Percentiles rank a stretch among this genome's conserved stretches.
These are phyloP conservation scores for Periconia macrospinosa DNA, from an alignment of 2,329 filamentous ascomycete species.

Conservation along the genomic window DNA sequence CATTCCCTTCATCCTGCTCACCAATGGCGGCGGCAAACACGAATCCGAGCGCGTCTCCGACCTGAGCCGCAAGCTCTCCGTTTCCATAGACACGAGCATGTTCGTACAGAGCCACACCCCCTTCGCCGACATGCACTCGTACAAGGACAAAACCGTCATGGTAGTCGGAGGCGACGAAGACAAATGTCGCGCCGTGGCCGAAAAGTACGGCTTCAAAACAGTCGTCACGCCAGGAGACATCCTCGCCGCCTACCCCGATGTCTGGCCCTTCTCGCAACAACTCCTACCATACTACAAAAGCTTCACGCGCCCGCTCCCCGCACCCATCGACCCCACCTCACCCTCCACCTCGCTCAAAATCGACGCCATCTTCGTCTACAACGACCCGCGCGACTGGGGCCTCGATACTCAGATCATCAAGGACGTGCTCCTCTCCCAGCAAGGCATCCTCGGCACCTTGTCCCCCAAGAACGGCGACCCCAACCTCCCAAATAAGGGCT, in stretches of 20 bases:
- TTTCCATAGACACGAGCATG: constrained; percentile 66
- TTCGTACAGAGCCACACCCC: constrained; percentile 93
- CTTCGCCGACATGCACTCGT: constrained; percentile 67
- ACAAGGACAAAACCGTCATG: constrained; percentile 56
- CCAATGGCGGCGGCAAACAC: constrained; percentile 88
- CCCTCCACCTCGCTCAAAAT: constrained; percentile 67
- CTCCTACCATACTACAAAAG: constrained; percentile 63
- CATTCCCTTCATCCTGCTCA: constrained; percentile 92
- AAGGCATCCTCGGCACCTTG: constrained; percentile 80
- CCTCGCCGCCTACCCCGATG: constrained; percentile 68
- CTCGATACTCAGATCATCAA: constrained; percentile 83
- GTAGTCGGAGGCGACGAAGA: constrained; percentile 53
- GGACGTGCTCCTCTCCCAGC: constrained; percentile 77
- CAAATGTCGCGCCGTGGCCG: constrained; percentile 71
- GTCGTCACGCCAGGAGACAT: constrained; percentile 89
- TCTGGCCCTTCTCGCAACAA: constrained; percentile 81
- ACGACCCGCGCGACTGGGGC: constrained; percentile 95
- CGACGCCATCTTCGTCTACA: constrained; percentile 90
- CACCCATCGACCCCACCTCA: constrained; percentile 50
- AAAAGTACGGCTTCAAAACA: constrained; percentile 60
- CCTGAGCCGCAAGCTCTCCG: constrained; percentile 65
- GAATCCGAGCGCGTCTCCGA: constrained; percentile 74
- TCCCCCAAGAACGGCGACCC: constrained; percentile 70
- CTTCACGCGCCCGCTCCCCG: constrained; percentile 61
- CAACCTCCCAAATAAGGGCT: constrained; percentile 71